phyloP scores from a whole-genome alignment of 768 basidiomycete species.

The Termitomyces sp. region DNA sequence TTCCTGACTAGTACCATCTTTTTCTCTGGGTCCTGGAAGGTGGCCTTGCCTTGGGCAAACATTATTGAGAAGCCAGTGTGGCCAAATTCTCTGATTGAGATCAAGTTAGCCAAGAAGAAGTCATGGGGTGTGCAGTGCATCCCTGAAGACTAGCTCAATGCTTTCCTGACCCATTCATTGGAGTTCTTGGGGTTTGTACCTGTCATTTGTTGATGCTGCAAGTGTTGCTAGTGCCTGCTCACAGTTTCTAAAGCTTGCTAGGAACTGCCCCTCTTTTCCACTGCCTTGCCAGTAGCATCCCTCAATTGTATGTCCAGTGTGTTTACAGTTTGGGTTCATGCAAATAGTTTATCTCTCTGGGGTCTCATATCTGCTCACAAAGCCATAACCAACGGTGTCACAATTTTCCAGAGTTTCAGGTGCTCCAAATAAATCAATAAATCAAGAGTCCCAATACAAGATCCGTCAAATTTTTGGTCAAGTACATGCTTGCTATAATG shows the following conservation, averaged over 20 bases:
- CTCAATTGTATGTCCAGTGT: neutral
- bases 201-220: neutral
- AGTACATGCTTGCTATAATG: neutral
- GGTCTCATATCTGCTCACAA: neutral
- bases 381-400: neutral
- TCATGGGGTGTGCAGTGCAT: neutral
- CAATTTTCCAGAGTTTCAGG: too few species aligned
- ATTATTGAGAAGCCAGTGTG: neutral
- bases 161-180: too few species aligned
- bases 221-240: neutral
- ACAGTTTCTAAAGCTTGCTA: neutral
- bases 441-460: neutral
- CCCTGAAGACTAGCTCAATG: neutral
- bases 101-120: neutral
- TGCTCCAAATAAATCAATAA: neutral
- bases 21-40: neutral
- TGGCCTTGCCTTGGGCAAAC: neutral
- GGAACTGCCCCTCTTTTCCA: slow-evolving; percentile 5
- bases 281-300: slow-evolving; percentile 3
- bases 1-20: neutral
- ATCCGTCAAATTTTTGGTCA: neutral
- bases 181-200: too few species aligned
- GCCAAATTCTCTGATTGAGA: neutral
- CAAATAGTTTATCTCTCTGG: neutral
- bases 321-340: neutral